Evolutionary conservation across 441 rosid genomes (phyloP).

Genomic region (Rhodomyrtus psidioides): DNA sequence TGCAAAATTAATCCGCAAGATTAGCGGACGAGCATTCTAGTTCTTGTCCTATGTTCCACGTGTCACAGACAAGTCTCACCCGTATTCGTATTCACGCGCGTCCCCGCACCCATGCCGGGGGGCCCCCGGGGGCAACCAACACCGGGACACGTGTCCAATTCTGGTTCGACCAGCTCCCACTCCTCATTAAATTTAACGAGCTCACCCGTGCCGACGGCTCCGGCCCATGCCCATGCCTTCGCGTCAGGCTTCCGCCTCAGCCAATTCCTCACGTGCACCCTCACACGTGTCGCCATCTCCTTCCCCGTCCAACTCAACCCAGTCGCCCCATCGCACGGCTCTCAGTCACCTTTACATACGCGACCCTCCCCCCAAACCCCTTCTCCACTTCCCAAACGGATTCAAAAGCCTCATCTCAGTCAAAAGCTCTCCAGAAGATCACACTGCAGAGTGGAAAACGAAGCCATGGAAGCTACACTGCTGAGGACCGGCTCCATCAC

Average conservation of each 20-base stretch:
- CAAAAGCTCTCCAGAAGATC: not conserved
- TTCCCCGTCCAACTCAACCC: not conserved
- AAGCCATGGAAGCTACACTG: slow-evolving; percentile 44
- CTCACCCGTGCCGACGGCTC: not conserved
- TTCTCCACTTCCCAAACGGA: not conserved
- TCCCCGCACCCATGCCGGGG: too few species aligned
- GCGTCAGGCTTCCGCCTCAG: too few species aligned
- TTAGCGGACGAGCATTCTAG: not conserved
- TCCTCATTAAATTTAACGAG: not conserved
- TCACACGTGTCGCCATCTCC: slow-evolving; percentile 3
- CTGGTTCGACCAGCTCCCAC: not conserved
- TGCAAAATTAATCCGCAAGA: not conserved
- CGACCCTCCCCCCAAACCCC: not conserved
- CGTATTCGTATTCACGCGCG: not conserved
- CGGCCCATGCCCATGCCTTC: not conserved
- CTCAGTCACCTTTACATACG: not conserved
- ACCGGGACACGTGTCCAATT: not conserved
- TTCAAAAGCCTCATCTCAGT: not conserved
- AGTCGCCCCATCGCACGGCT: slow-evolving; percentile 9
- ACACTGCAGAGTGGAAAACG: not conserved
- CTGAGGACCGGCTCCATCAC: slow-evolving; percentile 51
- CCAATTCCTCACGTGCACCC: not conserved
- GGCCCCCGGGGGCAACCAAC: too few species aligned
- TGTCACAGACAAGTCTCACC: not conserved
- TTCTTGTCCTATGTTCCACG: not conserved